Conservation (phyloP, 2,329 filamentous ascomycete species). For the Xenosphaeropsis pyriputrescens region DNA sequence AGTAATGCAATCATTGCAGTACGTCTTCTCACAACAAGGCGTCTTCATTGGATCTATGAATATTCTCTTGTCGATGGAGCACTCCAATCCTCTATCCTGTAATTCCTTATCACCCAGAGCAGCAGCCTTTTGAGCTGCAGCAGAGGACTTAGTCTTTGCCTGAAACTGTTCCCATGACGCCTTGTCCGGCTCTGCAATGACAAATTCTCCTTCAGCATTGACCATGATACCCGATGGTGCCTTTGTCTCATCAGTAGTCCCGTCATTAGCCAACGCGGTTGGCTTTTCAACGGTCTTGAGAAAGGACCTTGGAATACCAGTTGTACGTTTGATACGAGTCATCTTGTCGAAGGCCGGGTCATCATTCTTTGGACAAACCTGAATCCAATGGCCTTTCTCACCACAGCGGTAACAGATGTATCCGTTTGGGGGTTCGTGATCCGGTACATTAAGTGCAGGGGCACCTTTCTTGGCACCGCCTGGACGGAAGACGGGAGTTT, state of each 20-base stretch:
- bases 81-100: constrained; percentile 78
- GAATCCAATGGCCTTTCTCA: constrained; percentile 99
- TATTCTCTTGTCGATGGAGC: constrained; percentile 92
- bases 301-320: constrained; percentile 90
- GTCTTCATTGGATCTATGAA: constrained; percentile 99
- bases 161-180: constrained; percentile 95
- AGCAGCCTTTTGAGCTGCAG: constrained; percentile 65
- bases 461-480: constrained; percentile 40
- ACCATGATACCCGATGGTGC: constrained; percentile 88
- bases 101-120: constrained; percentile 72
- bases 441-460: constrained; percentile 57
- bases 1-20: constrained; percentile 99
- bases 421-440: constrained; percentile 82
- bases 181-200: constrained; percentile 90
- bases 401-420: constrained; percentile 96
- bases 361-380: constrained; percentile 95
- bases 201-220: constrained; percentile 93
- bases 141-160: constrained; percentile 78
- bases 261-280: constrained; percentile 56
- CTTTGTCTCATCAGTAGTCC: constrained; percentile 65
- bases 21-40: constrained; percentile 94
- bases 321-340: constrained; percentile 87
- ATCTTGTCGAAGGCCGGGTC: constrained; percentile 92
- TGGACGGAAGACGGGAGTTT: constrained; percentile 46
- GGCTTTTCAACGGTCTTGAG: constrained; percentile 93